Evolutionary conservation across 495 filamentous ascomycete genomes (phyloP).

Genomic region (Penicillium flavigenum): DNA sequence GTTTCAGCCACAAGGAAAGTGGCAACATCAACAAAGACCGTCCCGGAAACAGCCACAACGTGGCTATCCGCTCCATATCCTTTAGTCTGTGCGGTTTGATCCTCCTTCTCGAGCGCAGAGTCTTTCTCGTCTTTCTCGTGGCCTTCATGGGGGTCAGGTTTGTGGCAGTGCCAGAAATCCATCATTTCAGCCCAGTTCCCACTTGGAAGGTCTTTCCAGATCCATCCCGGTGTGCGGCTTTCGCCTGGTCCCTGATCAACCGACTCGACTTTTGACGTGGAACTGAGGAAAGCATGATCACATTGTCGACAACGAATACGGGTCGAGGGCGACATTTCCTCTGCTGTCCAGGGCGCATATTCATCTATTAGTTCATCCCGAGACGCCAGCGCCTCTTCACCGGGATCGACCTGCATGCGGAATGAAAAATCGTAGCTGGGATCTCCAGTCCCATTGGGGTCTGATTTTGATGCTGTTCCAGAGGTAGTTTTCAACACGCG

Average conservation of each 20-base stretch:
- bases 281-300: conserved; percentile 25
- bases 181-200: conserved; percentile 99
- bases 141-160: conserved; percentile 60
- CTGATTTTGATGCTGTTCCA: neutral
- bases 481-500: conserved; percentile 17
- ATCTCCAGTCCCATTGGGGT: neutral
- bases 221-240: conserved; percentile 26
- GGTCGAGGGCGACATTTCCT: conserved; percentile 52
- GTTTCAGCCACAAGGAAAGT: conserved; percentile 65
- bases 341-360: conserved; percentile 71
- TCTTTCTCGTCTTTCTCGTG: conserved; percentile 32
- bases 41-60: conserved; percentile 59
- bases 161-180: conserved; percentile 99
- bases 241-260: neutral
- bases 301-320: conserved; percentile 68
- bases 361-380: conserved; percentile 37
- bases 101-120: conserved; percentile 29
- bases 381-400: conserved; percentile 26
- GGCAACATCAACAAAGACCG: conserved; percentile 78
- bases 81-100: conserved; percentile 52
- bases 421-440: conserved; percentile 52
- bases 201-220: conserved; percentile 95
- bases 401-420: conserved; percentile 62
- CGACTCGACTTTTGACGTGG: neutral
- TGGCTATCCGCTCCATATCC: conserved; percentile 74